These are phyloP conservation scores for Excoecaria cochinchinensis DNA, from an alignment of 345 rosid species.

Conservation along the genomic window DNA sequence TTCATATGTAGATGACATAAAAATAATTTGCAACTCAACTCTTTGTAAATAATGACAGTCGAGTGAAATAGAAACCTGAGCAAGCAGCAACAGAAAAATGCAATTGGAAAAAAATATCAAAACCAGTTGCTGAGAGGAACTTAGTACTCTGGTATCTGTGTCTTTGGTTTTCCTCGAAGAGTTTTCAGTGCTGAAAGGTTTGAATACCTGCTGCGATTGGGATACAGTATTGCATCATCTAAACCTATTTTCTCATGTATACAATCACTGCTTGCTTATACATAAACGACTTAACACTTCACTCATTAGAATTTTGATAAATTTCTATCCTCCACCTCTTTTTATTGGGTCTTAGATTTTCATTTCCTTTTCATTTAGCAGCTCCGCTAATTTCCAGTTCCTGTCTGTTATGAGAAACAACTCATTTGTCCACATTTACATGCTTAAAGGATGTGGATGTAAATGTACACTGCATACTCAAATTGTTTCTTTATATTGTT, in stretches of 20 bases:
- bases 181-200: background rate
- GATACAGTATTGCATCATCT: too few relatives aligned
- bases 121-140: background rate
- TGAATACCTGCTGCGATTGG: too few relatives aligned
- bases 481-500: background rate
- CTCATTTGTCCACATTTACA: background rate
- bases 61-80: background rate
- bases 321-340: background rate
- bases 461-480: background rate
- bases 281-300: too few relatives aligned
- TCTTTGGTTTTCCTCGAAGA: background rate
- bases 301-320: background rate
- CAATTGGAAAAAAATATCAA: background rate
- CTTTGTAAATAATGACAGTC: too few relatives aligned
- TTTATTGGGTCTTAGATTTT: background rate
- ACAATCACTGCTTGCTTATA: background rate
- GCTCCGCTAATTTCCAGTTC: background rate
- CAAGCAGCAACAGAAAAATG: background rate
- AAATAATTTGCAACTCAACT: background rate
- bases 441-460: background rate
- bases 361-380: background rate
- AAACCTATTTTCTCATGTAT: background rate
- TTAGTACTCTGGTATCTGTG: background rate
- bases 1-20: background rate
- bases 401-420: background rate